Conservation (phyloP, 2,329 filamentous ascomycete genomes). For the Mycosphaerella arachidis region DNA sequence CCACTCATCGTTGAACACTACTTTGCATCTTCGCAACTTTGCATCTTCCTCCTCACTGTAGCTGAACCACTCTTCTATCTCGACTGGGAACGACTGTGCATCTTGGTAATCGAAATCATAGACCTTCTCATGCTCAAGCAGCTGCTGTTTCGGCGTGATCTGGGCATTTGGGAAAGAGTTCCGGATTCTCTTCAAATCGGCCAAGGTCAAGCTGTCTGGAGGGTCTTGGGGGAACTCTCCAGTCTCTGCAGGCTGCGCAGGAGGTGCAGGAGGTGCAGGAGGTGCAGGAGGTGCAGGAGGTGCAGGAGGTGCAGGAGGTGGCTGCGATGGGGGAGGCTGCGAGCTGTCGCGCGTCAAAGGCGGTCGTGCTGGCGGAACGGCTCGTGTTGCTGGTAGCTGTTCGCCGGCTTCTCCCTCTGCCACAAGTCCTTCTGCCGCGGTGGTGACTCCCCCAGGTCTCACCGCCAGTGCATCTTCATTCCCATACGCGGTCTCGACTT, state of each 20-base stretch:
- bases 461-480: slow-evolving; percentile 3
- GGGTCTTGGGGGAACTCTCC: slow-evolving; percentile 31
- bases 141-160: slow-evolving; percentile 25
- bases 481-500: slow-evolving; percentile 15
- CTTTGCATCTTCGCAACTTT: slow-evolving; percentile 69
- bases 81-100: slow-evolving; percentile 64
- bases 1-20: slow-evolving; percentile 76
- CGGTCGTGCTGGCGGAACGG: slow-evolving; percentile 31
- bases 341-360: slow-evolving; percentile 39
- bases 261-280: slow-evolving; percentile 40
- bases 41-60: slow-evolving; percentile 84
- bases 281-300: no score
- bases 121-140: slow-evolving; percentile 32
- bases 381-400: slow-evolving; percentile 20
- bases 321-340: slow-evolving; percentile 39
- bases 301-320: slow-evolving; percentile 38
- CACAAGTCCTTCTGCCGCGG: slow-evolving; percentile 15
- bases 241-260: slow-evolving; percentile 33
- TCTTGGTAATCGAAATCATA: slow-evolving; percentile 72
- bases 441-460: slow-evolving; percentile 14
- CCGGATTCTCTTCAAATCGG: slow-evolving; percentile 44
- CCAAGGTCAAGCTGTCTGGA: slow-evolving; percentile 44
- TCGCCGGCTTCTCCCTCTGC: slow-evolving; percentile 13
- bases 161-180: slow-evolving; percentile 42
- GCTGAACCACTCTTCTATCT: slow-evolving; percentile 96